Percentiles rank a stretch among this genome's conserved stretches.
These are phyloP conservation scores for Pezizomycotina sp. DNA, from an alignment of 2,329 filamentous ascomycete genomes.

Conservation along the genomic window DNA sequence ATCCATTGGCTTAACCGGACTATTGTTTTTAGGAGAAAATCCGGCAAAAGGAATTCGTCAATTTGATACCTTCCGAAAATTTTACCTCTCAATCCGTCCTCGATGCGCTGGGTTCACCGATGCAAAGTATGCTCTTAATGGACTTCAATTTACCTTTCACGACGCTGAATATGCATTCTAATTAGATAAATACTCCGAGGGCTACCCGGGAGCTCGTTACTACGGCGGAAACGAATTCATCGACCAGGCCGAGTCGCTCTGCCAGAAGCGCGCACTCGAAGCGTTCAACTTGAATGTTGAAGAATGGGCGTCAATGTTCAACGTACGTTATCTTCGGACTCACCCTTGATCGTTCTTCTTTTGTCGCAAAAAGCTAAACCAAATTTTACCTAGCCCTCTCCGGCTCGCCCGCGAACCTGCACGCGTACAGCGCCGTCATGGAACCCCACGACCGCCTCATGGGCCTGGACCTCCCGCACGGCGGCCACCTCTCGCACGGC, in stretches of 20 bases:
- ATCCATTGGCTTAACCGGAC: too few species aligned
- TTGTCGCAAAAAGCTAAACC: not conserved
- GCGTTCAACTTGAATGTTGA: constrained; percentile 68
- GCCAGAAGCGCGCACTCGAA: constrained; percentile 76
- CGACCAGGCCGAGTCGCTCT: constrained; percentile 73
- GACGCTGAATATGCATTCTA: too few species aligned
- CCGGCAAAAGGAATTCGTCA: constrained; percentile 95
- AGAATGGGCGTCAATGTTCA: constrained; percentile 96
- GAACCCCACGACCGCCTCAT: constrained; percentile 88
- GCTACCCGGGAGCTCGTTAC: constrained; percentile 89
- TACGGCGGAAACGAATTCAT: constrained; percentile 96
- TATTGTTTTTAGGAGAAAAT: constrained; percentile 90
- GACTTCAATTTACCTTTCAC: constrained; percentile 1
- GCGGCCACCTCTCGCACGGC: constrained; percentile 87
- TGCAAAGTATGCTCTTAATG: constrained; percentile 58
- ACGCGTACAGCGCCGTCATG: constrained; percentile 85
- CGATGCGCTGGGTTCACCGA: constrained; percentile 79
- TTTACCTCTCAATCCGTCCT: constrained; percentile 87
- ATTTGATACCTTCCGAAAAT: constrained; percentile 88
- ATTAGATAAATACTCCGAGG: constrained; percentile 87
- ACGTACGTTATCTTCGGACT: constrained; percentile 36
- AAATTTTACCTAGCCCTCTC: constrained; percentile 18
- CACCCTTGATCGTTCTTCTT: too few species aligned
- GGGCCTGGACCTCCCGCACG: constrained; percentile 91
- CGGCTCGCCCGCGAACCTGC: constrained; percentile 53